Percentiles rank a stretch among this genome's conserved stretches.
Evolutionary conservation across 2,329 filamentous ascomycete species (phyloP).

Genomic region (Aureobasidium sp.): DNA sequence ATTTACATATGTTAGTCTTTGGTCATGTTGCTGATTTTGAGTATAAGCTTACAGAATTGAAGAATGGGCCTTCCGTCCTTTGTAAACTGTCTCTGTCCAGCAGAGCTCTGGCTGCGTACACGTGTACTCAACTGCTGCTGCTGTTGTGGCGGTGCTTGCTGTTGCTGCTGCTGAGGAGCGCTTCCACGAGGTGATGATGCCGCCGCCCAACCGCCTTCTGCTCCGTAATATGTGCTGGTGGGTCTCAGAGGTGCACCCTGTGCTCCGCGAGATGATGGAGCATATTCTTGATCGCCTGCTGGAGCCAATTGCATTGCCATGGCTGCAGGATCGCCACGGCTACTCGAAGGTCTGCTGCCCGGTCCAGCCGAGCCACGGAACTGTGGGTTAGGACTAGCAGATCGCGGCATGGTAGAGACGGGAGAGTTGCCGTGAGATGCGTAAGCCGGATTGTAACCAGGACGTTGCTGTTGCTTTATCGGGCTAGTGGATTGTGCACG

Average conservation of each 20-base stretch:
- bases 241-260: slow-evolving; percentile 24
- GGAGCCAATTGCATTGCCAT: slow-evolving; percentile 40
- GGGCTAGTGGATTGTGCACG: slow-evolving; percentile 35
- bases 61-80: slow-evolving; percentile 79
- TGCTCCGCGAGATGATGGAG: slow-evolving; percentile 32
- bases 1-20: slow-evolving; percentile 15
- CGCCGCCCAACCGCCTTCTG: slow-evolving; percentile 22
- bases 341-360: slow-evolving; percentile 34
- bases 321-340: slow-evolving; percentile 32
- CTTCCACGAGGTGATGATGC: background rate
- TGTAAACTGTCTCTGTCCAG: slow-evolving; percentile 77
- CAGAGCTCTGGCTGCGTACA: slow-evolving; percentile 73
- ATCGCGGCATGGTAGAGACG: slow-evolving; percentile 28
- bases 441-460: slow-evolving; percentile 27
- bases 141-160: background rate
- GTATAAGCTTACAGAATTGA: slow-evolving; percentile 72
- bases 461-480: slow-evolving; percentile 30
- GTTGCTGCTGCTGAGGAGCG: background rate
- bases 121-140: slow-evolving; percentile 30
- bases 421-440: slow-evolving; percentile 31
- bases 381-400: slow-evolving; percentile 31
- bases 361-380: background rate
- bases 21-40: background rate
- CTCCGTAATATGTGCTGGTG: slow-evolving; percentile 38
- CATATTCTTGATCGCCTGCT: slow-evolving; percentile 32